phyloP scores from a whole-genome alignment of 345 rosid species.

The Murraya paniculata region DNA sequence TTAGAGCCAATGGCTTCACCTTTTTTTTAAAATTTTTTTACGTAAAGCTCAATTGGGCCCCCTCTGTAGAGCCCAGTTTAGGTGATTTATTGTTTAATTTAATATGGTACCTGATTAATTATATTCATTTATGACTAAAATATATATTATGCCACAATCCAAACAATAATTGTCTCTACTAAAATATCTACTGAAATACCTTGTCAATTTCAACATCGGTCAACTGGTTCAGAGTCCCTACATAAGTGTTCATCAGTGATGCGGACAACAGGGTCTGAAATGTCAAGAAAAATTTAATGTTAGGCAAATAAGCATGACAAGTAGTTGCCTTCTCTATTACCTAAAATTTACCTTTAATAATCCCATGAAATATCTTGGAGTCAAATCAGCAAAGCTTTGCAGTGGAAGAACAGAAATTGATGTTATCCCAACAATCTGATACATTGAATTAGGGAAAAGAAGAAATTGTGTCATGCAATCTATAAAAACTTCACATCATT shows the following conservation, averaged over 20 bases:
- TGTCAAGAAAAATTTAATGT: neutral
- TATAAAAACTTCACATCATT: neutral
- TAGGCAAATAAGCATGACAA: neutral
- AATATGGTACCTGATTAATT: too few relatives aligned
- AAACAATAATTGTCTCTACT: too few relatives aligned
- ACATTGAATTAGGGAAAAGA: neutral
- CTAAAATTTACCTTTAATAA: conserved; percentile 19
- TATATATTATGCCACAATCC: too few relatives aligned
- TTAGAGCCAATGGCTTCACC: too few relatives aligned
- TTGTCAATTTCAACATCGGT: conserved; percentile 33
- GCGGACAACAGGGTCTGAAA: conserved; percentile 27
- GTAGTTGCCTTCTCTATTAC: neutral
- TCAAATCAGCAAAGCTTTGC: conserved; percentile 16
- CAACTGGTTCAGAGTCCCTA: conserved; percentile 28
- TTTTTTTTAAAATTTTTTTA: too few relatives aligned
- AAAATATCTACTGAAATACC: conserved; percentile 9
- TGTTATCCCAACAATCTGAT: conserved; percentile 23
- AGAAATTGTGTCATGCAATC: neutral
- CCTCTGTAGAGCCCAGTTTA: too few relatives aligned
- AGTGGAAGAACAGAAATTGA: conserved; percentile 30
- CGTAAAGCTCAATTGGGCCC: too few relatives aligned
- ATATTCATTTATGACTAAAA: too few relatives aligned
- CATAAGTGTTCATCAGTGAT: conserved; percentile 25
- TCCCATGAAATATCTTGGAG: conserved; percentile 20
- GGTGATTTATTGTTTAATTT: too few relatives aligned